phyloP scores from a whole-genome alignment of 352 stramenopile species.

The Globisporangium yorkense region DNA sequence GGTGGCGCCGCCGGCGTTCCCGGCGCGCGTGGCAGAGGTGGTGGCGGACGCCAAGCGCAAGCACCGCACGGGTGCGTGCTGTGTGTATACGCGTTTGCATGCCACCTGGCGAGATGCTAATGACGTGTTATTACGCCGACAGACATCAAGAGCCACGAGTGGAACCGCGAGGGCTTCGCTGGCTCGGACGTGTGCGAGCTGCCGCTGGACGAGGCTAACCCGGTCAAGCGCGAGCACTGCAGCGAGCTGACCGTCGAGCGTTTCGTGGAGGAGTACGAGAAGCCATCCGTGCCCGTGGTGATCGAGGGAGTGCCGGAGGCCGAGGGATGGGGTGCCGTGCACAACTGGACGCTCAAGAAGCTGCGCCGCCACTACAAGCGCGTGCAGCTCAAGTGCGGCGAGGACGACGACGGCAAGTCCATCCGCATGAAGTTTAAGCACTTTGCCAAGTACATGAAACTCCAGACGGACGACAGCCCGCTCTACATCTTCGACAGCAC shows the following conservation, averaged over 20 bases:
- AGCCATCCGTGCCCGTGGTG: conserved; percentile 59
- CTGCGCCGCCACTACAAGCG: conserved; percentile 74
- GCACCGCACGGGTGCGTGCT: conserved; percentile 54
- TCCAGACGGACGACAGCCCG: conserved; percentile 85
- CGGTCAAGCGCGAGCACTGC: conserved; percentile 66
- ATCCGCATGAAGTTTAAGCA: conserved; percentile 83
- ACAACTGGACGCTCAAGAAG: conserved; percentile 77
- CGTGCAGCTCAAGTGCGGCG: conserved; percentile 73
- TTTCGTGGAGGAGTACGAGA: conserved; percentile 87
- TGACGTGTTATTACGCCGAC: background rate
- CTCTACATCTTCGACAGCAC: conserved; percentile 98
- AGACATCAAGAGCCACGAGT: conserved; percentile 67
- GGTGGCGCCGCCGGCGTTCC: conserved; percentile 38
- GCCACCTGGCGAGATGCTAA: background rate
- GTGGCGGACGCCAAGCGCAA: conserved; percentile 60
- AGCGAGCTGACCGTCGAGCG: conserved; percentile 69
- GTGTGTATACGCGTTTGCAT: background rate
- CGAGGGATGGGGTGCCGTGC: conserved; percentile 61
- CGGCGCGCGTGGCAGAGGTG: conserved; percentile 38
- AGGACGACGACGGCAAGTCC: conserved; percentile 73
- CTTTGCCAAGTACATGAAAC: conserved; percentile 67
- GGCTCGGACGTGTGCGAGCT: conserved; percentile 78
- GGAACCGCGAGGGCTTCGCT: conserved; percentile 75
- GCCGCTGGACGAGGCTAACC: conserved; percentile 56
- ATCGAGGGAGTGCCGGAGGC: conserved; percentile 80